phyloP scores from a whole-genome alignment of 2,329 filamentous ascomycete genomes.

The Apiospora aurea region DNA sequence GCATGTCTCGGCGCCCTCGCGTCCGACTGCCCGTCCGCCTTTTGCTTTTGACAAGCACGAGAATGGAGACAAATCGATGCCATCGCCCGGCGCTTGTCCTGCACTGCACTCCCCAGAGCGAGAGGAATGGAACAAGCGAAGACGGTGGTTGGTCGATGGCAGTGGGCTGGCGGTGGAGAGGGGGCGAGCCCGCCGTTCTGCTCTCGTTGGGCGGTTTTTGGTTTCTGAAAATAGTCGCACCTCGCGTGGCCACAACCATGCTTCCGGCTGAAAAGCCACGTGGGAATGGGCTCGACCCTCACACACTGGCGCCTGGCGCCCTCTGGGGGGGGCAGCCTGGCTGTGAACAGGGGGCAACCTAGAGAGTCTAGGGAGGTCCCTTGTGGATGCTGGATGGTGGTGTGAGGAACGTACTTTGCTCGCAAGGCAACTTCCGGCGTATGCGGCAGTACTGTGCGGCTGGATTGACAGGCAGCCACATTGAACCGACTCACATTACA shows the following conservation, averaged over 20 bases:
- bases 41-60: neutral
- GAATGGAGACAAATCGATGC: slow-evolving; percentile 13
- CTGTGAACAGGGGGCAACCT: neutral
- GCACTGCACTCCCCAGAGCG: neutral
- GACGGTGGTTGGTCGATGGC: neutral
- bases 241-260: slow-evolving; percentile 9
- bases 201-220: neutral
- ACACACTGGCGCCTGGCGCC: neutral
- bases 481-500: too few species aligned
- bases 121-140: neutral
- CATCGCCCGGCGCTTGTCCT: slow-evolving; percentile 3
- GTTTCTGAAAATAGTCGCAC: slow-evolving; percentile 13
- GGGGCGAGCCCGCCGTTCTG: neutral
- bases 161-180: neutral
- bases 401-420: neutral
- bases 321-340: neutral
- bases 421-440: neutral
- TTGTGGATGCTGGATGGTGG: neutral
- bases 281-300: slow-evolving; percentile 11
- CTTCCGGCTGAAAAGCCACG: slow-evolving; percentile 19
- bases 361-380: neutral
- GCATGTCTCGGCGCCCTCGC: slow-evolving; percentile 2
- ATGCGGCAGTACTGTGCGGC: too few species aligned
- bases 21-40: neutral
- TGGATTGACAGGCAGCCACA: too few species aligned